A percentile compares a stretch with the other conserved stretches of the same genome.
Conservation (phyloP, 768 basidiomycete species). For the Trametes sanguinea region DNA sequence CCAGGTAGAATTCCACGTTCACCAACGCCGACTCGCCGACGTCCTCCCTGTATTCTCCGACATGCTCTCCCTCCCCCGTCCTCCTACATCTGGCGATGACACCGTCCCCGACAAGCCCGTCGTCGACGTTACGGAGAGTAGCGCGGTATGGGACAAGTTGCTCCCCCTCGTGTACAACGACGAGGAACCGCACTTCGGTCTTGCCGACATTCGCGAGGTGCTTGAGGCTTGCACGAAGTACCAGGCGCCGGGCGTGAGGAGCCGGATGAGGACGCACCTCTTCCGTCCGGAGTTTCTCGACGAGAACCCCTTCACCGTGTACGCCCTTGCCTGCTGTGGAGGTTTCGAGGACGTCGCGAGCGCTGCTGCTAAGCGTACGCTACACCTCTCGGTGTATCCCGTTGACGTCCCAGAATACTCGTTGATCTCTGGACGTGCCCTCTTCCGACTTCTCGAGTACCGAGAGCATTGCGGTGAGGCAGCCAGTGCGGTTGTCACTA, state of each 20-base stretch:
- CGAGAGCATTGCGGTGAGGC: not conserved
- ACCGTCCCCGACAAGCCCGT: not conserved
- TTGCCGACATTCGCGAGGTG: not conserved
- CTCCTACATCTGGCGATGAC: not conserved
- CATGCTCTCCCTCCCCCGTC: no score
- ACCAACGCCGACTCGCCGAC: not conserved
- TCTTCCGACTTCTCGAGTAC: not conserved
- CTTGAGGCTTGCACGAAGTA: not conserved
- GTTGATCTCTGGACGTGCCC: not conserved
- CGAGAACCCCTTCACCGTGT: constrained; percentile 5
- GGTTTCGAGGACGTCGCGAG: constrained; percentile 2
- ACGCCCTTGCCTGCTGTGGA: not conserved
- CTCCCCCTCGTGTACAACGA: not conserved
- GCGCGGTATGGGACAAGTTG: constrained; percentile 4
- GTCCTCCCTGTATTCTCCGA: no score
- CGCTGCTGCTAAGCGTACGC: not conserved
- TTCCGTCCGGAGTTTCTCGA: not conserved
- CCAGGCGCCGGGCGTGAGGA: not conserved
- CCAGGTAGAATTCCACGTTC: not conserved
- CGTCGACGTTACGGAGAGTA: not conserved
- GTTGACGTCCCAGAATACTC: no score
- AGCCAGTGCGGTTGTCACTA: not conserved
- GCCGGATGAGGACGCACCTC: not conserved
- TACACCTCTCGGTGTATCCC: not conserved
- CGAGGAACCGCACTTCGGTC: not conserved